phyloP scores from a whole-genome alignment of 192 early-diverging fungal species.

The Coemansia nantahalensis region DNA sequence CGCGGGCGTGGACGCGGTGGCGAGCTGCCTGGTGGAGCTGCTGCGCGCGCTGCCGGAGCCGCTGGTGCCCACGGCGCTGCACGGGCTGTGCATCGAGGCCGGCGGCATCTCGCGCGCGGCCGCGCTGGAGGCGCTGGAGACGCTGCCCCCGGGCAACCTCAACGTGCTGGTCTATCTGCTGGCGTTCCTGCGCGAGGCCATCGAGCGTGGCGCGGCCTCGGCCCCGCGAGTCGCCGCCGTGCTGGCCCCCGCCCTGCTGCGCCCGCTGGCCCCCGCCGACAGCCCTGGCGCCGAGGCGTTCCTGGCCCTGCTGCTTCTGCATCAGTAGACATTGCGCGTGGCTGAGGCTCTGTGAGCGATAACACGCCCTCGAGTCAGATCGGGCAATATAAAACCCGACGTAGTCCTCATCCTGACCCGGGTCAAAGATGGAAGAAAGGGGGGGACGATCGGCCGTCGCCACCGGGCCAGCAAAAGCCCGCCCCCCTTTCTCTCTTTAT shows the following conservation, averaged over 20 bases:
- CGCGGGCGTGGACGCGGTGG: conserved; percentile 68
- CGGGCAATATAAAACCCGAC: too few species aligned
- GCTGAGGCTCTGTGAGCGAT: too few species aligned
- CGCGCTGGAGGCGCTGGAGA: conserved; percentile 56
- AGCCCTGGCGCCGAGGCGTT: conserved; percentile 18
- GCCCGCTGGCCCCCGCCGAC: conserved; percentile 13
- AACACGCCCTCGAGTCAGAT: too few species aligned
- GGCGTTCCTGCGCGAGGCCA: conserved; percentile 69
- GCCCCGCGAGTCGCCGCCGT: conserved; percentile 32
- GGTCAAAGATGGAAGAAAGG: too few species aligned
- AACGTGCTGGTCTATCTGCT: conserved; percentile 79
- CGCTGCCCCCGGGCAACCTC: conserved; percentile 64
- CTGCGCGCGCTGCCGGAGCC: conserved; percentile 70
- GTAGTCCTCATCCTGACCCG: too few species aligned
- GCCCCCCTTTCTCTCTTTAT: too few species aligned
- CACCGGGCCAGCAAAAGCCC: too few species aligned
- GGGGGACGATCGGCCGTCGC: too few species aligned
- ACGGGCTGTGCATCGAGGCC: conserved; percentile 61
- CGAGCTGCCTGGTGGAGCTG: conserved; percentile 63
- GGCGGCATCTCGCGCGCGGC: conserved; percentile 49
- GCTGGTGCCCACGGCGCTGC: conserved; percentile 66
- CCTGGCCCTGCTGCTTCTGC: conserved; percentile 23
- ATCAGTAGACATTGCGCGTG: not conserved
- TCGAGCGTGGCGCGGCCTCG: conserved; percentile 40
- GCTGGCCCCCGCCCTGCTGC: conserved; percentile 30